phyloP scores from a whole-genome alignment of 164 flowering plant species.

The Chimonanthus praecox region DNA sequence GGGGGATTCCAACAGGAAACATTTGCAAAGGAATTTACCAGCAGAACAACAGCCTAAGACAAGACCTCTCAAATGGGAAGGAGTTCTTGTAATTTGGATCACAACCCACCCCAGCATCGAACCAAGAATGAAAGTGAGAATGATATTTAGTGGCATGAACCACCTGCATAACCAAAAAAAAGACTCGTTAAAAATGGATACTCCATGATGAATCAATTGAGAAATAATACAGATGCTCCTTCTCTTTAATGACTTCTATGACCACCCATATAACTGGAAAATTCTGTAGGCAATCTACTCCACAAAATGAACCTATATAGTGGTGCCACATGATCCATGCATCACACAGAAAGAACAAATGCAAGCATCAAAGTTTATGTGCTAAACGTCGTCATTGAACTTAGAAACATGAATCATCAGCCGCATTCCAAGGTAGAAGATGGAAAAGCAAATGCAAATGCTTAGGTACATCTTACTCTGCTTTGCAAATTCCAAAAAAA shows the following conservation, averaged over 20 bases:
- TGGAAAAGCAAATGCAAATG: too few species aligned
- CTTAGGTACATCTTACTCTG: too few species aligned
- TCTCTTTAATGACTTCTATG: neutral
- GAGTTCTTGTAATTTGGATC: slow-evolving; percentile 45
- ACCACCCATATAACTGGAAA: neutral
- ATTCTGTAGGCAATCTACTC: neutral
- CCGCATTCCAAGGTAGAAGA: too few species aligned
- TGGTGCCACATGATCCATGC: neutral
- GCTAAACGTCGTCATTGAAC: too few species aligned
- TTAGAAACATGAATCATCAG: too few species aligned
- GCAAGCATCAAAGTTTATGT: neutral
- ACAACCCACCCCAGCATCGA: slow-evolving; percentile 67
- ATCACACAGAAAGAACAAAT: neutral
- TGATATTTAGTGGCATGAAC: slow-evolving; percentile 89
- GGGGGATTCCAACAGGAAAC: neutral
- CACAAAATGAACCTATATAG: neutral
- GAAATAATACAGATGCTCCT: neutral
- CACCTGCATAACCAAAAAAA: slow-evolving; percentile 43
- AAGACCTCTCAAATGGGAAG: slow-evolving; percentile 63
- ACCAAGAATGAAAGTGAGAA: slow-evolving; percentile 60
- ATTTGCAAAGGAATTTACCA: slow-evolving; percentile 31
- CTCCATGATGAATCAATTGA: too few species aligned
- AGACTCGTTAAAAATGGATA: too few species aligned
- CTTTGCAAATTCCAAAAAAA: neutral
- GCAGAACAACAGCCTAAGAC: slow-evolving; percentile 75